These are phyloP conservation scores for Penicillium canariense DNA, from an alignment of 495 filamentous ascomycete genomes.

Conservation along the genomic window DNA sequence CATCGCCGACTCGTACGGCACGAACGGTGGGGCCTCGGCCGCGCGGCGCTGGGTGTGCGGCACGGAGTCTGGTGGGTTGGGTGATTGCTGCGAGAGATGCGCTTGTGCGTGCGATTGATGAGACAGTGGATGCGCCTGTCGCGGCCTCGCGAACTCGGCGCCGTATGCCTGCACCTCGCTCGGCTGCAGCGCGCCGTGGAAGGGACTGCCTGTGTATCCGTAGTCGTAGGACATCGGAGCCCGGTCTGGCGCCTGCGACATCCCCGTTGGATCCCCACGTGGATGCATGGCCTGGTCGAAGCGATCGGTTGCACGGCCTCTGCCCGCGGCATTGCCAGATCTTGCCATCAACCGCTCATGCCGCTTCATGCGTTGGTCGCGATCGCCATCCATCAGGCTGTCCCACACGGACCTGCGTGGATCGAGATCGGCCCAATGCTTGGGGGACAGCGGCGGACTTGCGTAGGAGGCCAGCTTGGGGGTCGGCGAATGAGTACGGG, in stretches of 20 bases:
- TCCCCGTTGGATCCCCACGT: constrained; percentile 36
- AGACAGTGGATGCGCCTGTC: constrained; percentile 3
- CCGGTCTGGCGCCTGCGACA: constrained; percentile 36
- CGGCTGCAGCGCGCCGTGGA: constrained; percentile 41
- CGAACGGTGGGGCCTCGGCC: constrained; percentile 28
- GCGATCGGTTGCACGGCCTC: constrained; percentile 30
- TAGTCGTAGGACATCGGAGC: constrained; percentile 39
- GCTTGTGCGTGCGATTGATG: not conserved
- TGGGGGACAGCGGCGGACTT: constrained; percentile 57
- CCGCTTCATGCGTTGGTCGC: constrained; percentile 65
- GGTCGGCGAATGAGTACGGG: too few species aligned
- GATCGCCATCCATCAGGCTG: constrained; percentile 68
- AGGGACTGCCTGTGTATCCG: constrained; percentile 44
- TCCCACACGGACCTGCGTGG: constrained; percentile 42
- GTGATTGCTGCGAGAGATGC: constrained; percentile 11
- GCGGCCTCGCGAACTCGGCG: constrained; percentile 33
- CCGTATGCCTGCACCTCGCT: constrained; percentile 44
- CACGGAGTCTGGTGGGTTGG: not conserved
- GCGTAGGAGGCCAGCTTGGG: constrained; percentile 61
- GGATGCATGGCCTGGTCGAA: constrained; percentile 38
- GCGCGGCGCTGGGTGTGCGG: not conserved
- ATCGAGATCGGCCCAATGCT: constrained; percentile 51
- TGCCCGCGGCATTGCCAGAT: constrained; percentile 23
- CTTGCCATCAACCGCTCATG: constrained; percentile 50
- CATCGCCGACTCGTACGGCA: constrained; percentile 61